Conservation (phyloP, 805 yeast genomes). For the Pichia sporocuriosa region DNA sequence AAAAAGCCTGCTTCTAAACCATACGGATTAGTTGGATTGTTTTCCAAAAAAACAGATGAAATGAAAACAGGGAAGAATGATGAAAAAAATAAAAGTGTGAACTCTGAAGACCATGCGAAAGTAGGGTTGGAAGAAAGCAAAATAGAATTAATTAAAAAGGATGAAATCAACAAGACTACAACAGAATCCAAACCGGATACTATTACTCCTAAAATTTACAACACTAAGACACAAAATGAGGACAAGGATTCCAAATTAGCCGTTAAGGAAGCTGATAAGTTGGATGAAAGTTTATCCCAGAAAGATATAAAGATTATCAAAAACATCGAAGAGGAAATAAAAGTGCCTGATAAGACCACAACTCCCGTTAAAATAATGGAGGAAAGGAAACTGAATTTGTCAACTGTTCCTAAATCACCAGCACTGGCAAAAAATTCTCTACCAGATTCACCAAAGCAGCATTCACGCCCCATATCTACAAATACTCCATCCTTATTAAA, state of each 20-base stretch:
- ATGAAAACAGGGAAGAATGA: background rate
- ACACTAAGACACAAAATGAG: too few species aligned
- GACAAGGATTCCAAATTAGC: too few species aligned
- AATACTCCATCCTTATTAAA: background rate
- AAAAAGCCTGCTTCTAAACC: conserved; percentile 16
- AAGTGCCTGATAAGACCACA: too few species aligned
- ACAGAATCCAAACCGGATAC: too few species aligned
- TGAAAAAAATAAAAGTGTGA: background rate
- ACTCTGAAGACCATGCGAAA: background rate
- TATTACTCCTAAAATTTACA: too few species aligned
- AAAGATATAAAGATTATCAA: too few species aligned
- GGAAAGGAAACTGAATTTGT: background rate
- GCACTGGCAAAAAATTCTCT: background rate
- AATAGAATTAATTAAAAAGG: background rate
- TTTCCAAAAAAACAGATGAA: background rate
- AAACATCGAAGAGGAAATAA: background rate
- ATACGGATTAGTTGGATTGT: conserved; percentile 26
- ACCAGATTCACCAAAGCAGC: background rate
- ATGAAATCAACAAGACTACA: background rate
- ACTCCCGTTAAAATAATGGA: background rate
- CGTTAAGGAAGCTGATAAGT: too few species aligned
- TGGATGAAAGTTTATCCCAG: too few species aligned
- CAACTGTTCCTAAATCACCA: background rate
- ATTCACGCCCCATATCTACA: background rate
- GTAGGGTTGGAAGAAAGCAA: background rate